A percentile compares a stretch with the other conserved stretches of the same genome.
Evolutionary conservation across 129 eudicot genomes (phyloP).

Genomic region (Flaveria robusta): DNA sequence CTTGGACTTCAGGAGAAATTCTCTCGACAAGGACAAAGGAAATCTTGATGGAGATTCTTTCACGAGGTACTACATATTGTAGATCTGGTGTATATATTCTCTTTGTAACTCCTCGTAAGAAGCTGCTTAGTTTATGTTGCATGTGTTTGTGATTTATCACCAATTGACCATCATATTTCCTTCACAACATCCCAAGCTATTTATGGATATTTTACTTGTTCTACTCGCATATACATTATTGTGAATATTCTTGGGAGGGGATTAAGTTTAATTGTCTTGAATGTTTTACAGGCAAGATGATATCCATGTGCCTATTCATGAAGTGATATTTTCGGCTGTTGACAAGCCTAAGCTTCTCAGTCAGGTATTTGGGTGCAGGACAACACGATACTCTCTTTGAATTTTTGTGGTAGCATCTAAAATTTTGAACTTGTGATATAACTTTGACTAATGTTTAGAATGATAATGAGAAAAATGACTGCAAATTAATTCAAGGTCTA

Average conservation of each 20-base stretch:
- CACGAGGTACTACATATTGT: constrained; percentile 48
- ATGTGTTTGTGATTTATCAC: constrained; percentile 5
- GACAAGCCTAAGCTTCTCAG: constrained; percentile 98
- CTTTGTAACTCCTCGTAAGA: constrained; percentile 3
- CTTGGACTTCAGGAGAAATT: constrained; percentile 66
- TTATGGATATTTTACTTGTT: constrained; percentile 1
- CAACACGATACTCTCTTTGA: background rate
- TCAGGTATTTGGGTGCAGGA: constrained; percentile 57
- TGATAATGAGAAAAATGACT: background rate
- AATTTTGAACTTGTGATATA: background rate
- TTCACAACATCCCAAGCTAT: constrained; percentile 12
- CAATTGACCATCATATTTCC: background rate
- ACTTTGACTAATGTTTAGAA: background rate
- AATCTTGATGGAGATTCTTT: constrained; percentile 42
- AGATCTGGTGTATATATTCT: constrained; percentile 15
- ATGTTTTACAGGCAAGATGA: constrained; percentile 59
- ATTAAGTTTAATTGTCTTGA: constrained; percentile 16
- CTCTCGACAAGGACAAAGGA: constrained; percentile 44
- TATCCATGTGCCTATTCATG: constrained; percentile 55
- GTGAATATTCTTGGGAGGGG: background rate
- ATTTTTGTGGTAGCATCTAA: background rate
- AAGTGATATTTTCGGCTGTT: constrained; percentile 78
- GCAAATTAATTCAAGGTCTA: background rate
- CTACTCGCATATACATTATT: background rate
- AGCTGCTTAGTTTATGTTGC: background rate